A percentile compares a stretch with the other conserved stretches of the same genome.
Conservation (phyloP, 495 filamentous ascomycete genomes). For the Xylaria sp. region DNA sequence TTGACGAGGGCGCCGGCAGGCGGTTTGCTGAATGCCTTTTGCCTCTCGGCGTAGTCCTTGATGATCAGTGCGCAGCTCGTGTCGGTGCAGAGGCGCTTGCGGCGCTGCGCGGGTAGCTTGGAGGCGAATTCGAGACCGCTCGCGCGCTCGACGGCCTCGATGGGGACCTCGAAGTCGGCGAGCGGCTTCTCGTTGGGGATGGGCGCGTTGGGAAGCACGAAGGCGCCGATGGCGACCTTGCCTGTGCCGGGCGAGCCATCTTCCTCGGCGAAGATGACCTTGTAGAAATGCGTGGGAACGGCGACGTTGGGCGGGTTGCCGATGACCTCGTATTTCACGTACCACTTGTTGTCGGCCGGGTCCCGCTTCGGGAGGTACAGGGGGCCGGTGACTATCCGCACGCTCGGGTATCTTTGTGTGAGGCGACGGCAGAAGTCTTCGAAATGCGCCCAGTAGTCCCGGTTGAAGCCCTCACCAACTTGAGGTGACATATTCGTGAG, state of each 20-base stretch:
- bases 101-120: conserved; percentile 73
- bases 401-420: conserved; percentile 78
- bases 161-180: conserved; percentile 88
- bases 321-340: conserved; percentile 96
- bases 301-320: conserved; percentile 92
- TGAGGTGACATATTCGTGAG: conserved; percentile 98
- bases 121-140: conserved; percentile 89
- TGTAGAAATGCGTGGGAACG: conserved; percentile 98
- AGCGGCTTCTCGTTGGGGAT: conserved; percentile 87
- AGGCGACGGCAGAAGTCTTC: conserved; percentile 94
- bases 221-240: conserved; percentile 84
- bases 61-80: conserved; percentile 80
- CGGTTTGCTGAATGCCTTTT: conserved; percentile 60
- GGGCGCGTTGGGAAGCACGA: conserved; percentile 91
- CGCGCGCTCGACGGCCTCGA: conserved; percentile 90
- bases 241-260: conserved; percentile 64
- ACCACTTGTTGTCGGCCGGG: conserved; percentile 85
- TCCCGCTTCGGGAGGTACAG: conserved; percentile 87
- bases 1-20: conserved; percentile 27
- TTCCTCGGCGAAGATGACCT: conserved; percentile 95
- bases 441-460: conserved; percentile 98
- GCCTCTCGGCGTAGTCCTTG: conserved; percentile 73
- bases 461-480: conserved; percentile 96
- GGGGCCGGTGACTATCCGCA: conserved; percentile 92
- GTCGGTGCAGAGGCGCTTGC: conserved; percentile 85